Base-by-base conservation (phyloP, 495 filamentous ascomycete genomes). In the Tetracladium setigerum region DNA sequence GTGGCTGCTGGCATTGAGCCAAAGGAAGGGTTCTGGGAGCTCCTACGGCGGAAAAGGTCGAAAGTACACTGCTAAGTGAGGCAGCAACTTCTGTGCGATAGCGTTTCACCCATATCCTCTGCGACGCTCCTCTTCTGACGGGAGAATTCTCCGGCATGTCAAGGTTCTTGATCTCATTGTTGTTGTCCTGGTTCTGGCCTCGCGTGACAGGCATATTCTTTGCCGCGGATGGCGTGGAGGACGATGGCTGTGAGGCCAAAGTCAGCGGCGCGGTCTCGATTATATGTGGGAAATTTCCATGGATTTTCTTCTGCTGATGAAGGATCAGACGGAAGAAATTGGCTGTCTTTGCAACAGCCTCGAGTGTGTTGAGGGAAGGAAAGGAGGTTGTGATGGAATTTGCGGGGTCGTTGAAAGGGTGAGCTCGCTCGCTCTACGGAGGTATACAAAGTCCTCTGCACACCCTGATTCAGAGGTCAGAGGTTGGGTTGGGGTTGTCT, bases 41-140 rank as follows among this genome's bases (percentile, higher is more conserved):
- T 62, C 72, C 57, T 57, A 81, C 77, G 16, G 86, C 81, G 50
- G 74, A 67, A 59, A 86, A 69, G 7, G 85, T 89, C 16, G 83
- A 86, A 34, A 88, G 61, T 39, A 89, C 69, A 64, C 83, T 89
- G 55, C 80, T 83, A 10, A 78, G 64, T 53, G 81, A 83, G 12
- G 87, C 85, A 37, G 86, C 81, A 32, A 88, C 78, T 66, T 88
- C 83, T n/a, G 84, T 87, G 36, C 85, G 75, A 63, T 90, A 87
- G 52, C 71, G 71, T 63, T 87, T 89, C 50, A 82, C 64, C 68
- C 80, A 85, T 52, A 69, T 65, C 58, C 79, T 77, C 41, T 70
- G 67, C 55, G 76, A 66, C 57, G 71, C 45, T 33, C 46, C 16
- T 43, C 42, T 42, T 32, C 40, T 44, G 46, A 34, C 44, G 18